Base-by-base conservation (phyloP, 163 green algal genomes). In the Botryococcus braunii region DNA sequence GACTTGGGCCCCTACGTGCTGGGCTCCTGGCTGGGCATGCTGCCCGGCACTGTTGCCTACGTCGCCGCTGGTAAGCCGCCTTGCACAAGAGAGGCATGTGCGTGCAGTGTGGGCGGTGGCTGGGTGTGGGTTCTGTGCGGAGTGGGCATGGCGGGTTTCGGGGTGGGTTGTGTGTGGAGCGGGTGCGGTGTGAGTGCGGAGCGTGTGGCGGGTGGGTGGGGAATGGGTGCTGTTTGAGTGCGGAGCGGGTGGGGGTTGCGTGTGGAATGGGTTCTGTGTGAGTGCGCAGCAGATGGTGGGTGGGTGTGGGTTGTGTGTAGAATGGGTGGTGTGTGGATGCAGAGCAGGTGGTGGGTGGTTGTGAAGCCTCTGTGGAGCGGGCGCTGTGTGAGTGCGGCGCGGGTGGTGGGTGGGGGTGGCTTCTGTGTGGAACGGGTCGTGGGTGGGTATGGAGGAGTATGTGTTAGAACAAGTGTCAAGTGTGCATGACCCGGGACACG, bases 21-120 rank as follows among this genome's bases (percentile, higher is more conserved):
- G 2, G 91, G 80, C 46, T 88, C 77, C 37, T 96, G 83, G 79
- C 57, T 97, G 0, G 93, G 91, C 35, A 97, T 97, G 91, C 82
- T 99, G 38, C 93, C 93, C 8, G 92, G 87, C 66, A 96, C 90
- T 0, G 87, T 91, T 40, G 88, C 87, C 1, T 97, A 96, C 68
- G 91, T 97, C 2, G 76, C 68, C 34, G 74, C 74, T 38, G 79
- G 63, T 62, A 17, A 32, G 63, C 27, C 36, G 13, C 60, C 52
- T 27, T 38, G 52, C 8, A 17, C 25, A 25, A 25, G 8, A 62
- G 31, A 29, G 21, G 25, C 17, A 62, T 62, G 8, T 67, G 32
- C 27, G 11, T 3, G 7, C 2, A 32, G 5, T 32, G 9, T 65
- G 29, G 1, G 9, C 23, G 4, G 31, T 21, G 4, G 43, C 3